Evolutionary conservation across 2,329 filamentous ascomycete genomes (phyloP), one percentile per base, ranked within the genome.

Genomic region (Aspergillus candidus): DNA sequence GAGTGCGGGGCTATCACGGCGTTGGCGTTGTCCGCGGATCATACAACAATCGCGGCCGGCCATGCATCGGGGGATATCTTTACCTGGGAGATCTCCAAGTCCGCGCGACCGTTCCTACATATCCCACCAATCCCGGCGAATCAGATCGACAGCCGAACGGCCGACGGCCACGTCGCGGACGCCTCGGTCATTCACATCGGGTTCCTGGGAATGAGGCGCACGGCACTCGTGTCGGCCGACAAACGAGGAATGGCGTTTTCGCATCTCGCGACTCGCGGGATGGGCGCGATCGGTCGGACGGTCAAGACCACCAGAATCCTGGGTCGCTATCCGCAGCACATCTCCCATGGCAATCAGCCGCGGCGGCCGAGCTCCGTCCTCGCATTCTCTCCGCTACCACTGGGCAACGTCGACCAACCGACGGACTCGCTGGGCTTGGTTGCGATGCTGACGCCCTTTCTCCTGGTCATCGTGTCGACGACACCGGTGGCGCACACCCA

Each of bases 161-260:
- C 70, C 1, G 90, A 97, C 71, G 91, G 93, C 1, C 93, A 98
- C 69, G 71, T 93, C 14, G 76, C 82, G 5, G 85, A 84, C 48
- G 81, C 83, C 29, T 78, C 87, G 3, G 80, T 98, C 35, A 81
- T 93, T 6, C 90, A 98, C 65, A 69, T 98, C n/a, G 93, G 91
- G 0, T 98, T 98, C 61, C 74, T 98, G 5, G 93, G 91, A 6
- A 96, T 88, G 3, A 79, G 94, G 47, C 90, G 93, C 58, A 98
- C 93, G 11, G 93, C 94, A 3, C 74, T 98, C 4, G 90, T 97
- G 10, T 98, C 93, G 4, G 93, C 93, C 2, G 90, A 98, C 66
- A 87, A 94, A 58, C 81, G 81, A 38, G 93, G 94, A 14, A 98
- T 98, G 94, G 91, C 93, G 0, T 98, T 98, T 65, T 96, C 93